phyloP scores from a whole-genome alignment of 2,329 filamentous ascomycete genomes.

The Diaporthe batatas region DNA sequence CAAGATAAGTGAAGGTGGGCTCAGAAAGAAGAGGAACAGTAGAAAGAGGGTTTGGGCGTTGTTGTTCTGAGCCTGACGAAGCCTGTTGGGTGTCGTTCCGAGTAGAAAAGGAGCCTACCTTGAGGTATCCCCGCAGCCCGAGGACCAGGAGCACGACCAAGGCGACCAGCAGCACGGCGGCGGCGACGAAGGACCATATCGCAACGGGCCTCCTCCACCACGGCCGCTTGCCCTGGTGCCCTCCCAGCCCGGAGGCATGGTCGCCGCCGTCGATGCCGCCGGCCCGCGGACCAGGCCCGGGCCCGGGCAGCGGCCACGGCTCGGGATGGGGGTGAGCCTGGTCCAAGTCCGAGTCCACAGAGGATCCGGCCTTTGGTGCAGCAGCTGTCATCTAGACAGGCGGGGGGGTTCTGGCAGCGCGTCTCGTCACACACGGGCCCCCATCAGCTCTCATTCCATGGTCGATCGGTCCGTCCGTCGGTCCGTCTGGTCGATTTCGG shows the following conservation, averaged over 20 bases:
- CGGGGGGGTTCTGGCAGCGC: constrained; percentile 6
- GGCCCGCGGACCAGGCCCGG: constrained; percentile 15
- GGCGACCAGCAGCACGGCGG: constrained; percentile 33
- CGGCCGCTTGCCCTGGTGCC: constrained; percentile 14
- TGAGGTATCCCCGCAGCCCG: constrained; percentile 42
- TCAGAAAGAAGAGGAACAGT: constrained; percentile 35
- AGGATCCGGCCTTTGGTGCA: constrained; percentile 34
- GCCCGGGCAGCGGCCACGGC: not conserved
- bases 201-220: constrained; percentile 41
- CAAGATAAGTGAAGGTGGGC: constrained; percentile 15
- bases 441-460: constrained; percentile 37
- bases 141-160: constrained; percentile 41
- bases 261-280: constrained; percentile 22
- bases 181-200: constrained; percentile 25
- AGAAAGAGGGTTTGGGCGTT: constrained; percentile 34
- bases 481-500: constrained; percentile 3
- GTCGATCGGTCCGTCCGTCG: constrained; percentile 1
- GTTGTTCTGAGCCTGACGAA: constrained; percentile 29
- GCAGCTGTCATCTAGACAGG: constrained; percentile 37
- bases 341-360: constrained; percentile 30
- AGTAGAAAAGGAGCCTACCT: constrained; percentile 40
- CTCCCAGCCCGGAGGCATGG: constrained; percentile 10
- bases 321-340: not conserved
- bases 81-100: constrained; percentile 6
- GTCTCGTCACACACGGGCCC: constrained; percentile 34